Conservation (phyloP, 129 eudicot species). For the Mikania micrantha region DNA sequence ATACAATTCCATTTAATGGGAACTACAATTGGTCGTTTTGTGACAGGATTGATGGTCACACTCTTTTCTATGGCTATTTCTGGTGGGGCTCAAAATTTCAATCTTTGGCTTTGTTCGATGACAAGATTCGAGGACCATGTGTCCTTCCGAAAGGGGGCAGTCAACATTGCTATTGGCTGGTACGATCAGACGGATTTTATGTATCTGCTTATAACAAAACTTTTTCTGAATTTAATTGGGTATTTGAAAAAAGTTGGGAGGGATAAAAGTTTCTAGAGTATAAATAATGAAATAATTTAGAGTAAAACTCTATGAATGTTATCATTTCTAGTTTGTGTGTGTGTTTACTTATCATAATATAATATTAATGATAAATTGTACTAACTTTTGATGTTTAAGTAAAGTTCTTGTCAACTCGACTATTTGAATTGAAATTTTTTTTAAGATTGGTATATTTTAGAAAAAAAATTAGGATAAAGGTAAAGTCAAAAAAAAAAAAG, state of each 20-base stretch:
- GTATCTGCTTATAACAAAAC: neutral
- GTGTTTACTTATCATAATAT: no score
- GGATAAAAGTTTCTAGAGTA: neutral
- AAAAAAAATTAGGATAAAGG: no score
- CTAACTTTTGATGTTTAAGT: no score
- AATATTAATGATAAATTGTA: no score
- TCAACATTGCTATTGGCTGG: conserved; percentile 10
- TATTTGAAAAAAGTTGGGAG: neutral
- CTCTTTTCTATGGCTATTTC: conserved; percentile 14
- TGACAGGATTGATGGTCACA: neutral
- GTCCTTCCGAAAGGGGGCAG: neutral
- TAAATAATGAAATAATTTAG: neutral
- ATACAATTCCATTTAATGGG: neutral
- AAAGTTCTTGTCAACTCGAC: no score
- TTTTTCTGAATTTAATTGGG: neutral
- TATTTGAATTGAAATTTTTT: no score
- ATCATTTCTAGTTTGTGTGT: neutral
- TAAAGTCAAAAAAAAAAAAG: no score
- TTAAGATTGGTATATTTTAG: no score
- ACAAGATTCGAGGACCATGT: neutral
- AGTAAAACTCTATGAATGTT: neutral
- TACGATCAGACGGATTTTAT: neutral
- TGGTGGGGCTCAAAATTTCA: conserved; percentile 18
- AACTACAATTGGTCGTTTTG: conserved; percentile 16
- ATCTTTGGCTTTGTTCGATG: neutral